These are phyloP conservation scores for Isatis tinctoria DNA, from an alignment of 345 rosid species.

Conservation along the genomic window DNA sequence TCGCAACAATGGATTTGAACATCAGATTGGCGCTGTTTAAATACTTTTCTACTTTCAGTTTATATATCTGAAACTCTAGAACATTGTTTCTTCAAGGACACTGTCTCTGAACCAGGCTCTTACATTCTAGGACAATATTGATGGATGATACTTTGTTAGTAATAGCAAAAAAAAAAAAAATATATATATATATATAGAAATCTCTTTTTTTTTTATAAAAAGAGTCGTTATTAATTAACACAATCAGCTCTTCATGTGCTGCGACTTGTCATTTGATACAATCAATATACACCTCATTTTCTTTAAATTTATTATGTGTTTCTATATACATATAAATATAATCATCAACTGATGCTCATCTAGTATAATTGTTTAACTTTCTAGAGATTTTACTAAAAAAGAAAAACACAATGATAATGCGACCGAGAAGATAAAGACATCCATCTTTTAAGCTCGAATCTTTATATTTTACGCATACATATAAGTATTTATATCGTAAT, in stretches of 20 bases:
- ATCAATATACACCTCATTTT: not conserved
- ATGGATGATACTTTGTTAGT: not conserved
- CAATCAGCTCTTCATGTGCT: too few species aligned
- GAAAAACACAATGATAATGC: not conserved
- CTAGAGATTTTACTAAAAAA: not conserved
- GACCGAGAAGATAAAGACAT: not conserved
- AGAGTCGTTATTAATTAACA: too few species aligned
- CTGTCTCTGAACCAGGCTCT: not conserved
- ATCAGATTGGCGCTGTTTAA: slow-evolving; percentile 7
- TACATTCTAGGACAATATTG: not conserved
- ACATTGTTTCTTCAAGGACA: slow-evolving; percentile 25
- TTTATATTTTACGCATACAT: not conserved
- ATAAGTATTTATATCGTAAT: not conserved
- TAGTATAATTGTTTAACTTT: not conserved
- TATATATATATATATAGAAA: too few species aligned
- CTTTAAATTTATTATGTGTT: not conserved
- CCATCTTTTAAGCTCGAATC: not conserved
- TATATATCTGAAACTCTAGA: not conserved
- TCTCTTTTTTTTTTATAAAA: too few species aligned
- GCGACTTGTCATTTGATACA: not conserved
- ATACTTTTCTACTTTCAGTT: slow-evolving; percentile 16
- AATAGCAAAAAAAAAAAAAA: too few species aligned
- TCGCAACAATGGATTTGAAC: slow-evolving; percentile 5
- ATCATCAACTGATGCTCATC: not conserved
- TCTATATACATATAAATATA: not conserved